Evolutionary conservation across 192 early-diverging fungal species (phyloP), one percentile per base, ranked within the genome.

Genomic region (Thoreauomyces humboldtii): DNA sequence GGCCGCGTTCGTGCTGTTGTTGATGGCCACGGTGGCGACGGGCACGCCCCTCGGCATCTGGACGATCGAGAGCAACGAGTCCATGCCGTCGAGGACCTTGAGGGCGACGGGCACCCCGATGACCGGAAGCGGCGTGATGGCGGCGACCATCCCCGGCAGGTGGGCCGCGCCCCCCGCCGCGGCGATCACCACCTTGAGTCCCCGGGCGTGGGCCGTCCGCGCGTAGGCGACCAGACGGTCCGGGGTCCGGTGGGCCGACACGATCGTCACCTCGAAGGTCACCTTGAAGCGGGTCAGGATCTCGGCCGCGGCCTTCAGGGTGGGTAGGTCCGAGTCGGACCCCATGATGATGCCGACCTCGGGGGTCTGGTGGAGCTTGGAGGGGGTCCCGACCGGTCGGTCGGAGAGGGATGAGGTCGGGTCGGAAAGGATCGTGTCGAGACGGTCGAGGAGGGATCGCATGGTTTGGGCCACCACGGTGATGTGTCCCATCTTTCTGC

Each of bases 11-110:
- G 90, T 92, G 34, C 94, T 87, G 76, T 99, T 99, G 74, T 97
- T 94, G 72, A 99, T 96, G 15, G 97, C 97, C 4, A 99, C 94
- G 5, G 97, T 99, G 1, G 97, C 97, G 1, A 99, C 97, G 3
- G 97, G 97, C 27, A 99, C 87, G 45, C 97, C 97, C 47, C 97
- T 90, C 52, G 97, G 97, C 97, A 99, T 99, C 77, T 99, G 97
- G 17, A 98, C 95, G 71, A 99, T 99, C 35, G 93, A 95, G 60
- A 95, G 86, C 52, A 99, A 77, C 29, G 97, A 99, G 70, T 99
- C 97, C 33, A 95, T 89, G 37, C 97, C 97, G 57, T 98, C 95
- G 31, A 99, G 80, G 24, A 85, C 83, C 66, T 87, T 92, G 35
- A 94, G 87, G 43, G 92, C 92, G 31, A 99, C 91, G 19, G 97